Conservation (phyloP, 2,329 filamentous ascomycete genomes). For the Pseudogymnoascus sp. region DNA sequence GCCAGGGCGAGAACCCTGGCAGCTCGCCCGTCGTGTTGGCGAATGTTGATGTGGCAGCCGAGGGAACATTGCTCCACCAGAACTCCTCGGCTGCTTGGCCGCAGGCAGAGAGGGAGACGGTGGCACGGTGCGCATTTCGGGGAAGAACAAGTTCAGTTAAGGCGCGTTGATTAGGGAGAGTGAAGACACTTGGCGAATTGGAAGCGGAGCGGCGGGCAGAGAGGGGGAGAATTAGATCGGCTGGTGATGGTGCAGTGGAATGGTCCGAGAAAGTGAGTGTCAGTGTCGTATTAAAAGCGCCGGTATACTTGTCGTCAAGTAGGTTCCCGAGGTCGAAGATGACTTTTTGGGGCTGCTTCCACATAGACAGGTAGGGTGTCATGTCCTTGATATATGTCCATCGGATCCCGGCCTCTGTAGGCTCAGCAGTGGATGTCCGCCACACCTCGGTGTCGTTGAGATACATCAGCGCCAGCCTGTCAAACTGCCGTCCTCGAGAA, state of each 20-base stretch:
- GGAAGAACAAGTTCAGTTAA: constrained; percentile 56
- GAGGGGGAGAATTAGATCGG: constrained; percentile 61
- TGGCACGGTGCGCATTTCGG: constrained; percentile 57
- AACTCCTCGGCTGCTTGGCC: constrained; percentile 74
- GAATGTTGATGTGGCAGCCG: constrained; percentile 54
- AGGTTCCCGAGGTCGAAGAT: constrained; percentile 76
- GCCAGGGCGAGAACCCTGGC: constrained; percentile 63
- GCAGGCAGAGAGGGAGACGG: constrained; percentile 69
- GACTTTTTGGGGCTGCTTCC: constrained; percentile 60
- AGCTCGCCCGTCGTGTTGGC: constrained; percentile 46
- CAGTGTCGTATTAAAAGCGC: constrained; percentile 63
- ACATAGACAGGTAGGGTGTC: constrained; percentile 61
- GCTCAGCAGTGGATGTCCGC: constrained; percentile 75
- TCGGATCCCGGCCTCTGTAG: constrained; percentile 59
- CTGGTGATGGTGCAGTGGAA: constrained; percentile 38
- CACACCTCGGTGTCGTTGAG: constrained; percentile 74
- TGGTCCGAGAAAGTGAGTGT: constrained; percentile 63
- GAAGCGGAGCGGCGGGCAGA: constrained; percentile 45
- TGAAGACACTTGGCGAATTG: constrained; percentile 58
- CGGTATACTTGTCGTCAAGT: constrained; percentile 64
- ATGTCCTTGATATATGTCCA: constrained; percentile 77
- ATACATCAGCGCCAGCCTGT: constrained; percentile 68
- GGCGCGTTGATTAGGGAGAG: constrained; percentile 55
- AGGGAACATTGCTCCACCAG: constrained; percentile 74
- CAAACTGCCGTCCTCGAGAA: constrained; percentile 65